Base-by-base conservation (phyloP, 331 rosid genomes). In the Quercus tomentella region DNA sequence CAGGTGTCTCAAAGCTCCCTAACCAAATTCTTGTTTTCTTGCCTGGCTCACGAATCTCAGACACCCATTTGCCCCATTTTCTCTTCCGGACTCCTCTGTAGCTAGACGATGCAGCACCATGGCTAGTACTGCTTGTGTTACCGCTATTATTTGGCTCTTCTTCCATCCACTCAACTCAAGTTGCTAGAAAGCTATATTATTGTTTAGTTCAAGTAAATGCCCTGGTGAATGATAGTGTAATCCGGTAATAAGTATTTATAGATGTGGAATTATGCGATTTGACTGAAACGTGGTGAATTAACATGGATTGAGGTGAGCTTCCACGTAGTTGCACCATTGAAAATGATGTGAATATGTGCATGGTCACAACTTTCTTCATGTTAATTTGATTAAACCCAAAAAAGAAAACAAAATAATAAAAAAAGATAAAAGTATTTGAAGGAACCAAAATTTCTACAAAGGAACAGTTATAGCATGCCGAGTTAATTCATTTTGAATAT, bases 1-100 rank as follows among this genome's bases (percentile, higher is more conserved):
- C 91, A 0, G 96, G 90, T 6, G 97, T 87, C 78, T 91, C 89
- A 61, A 89, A 95, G 63, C 99, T 95, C 2, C 99, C 99, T 0
- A 95, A 52, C 99, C 99, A 95, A 15, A 95, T 95, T 37, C 99
- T 58, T 41, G 90, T 89, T 43, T 95, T 95, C 28, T 84, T 93
- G 0, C 99, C 99, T 0, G 99, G 99, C 77, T 95, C 97, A 1
- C 97, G 94, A 30, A 95, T 95, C 83, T 95, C 99, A 2, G 99
- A 95, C 1, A 95, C 97, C 97, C 97, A 95, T 66, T 95, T 95
- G 0, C 99, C 99, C 99, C 99, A 95, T 88, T 95, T 95, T 1
- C 97, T 70, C 90, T 91, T 95, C 18, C 99, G 88, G 0, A 93
- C 97, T 6, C 97, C 99, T 78, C 96, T 83, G 52, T 91, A 92